Evolutionary conservation across 345 rosid species (phyloP).

Genomic region (Euphorbia lathyris): DNA sequence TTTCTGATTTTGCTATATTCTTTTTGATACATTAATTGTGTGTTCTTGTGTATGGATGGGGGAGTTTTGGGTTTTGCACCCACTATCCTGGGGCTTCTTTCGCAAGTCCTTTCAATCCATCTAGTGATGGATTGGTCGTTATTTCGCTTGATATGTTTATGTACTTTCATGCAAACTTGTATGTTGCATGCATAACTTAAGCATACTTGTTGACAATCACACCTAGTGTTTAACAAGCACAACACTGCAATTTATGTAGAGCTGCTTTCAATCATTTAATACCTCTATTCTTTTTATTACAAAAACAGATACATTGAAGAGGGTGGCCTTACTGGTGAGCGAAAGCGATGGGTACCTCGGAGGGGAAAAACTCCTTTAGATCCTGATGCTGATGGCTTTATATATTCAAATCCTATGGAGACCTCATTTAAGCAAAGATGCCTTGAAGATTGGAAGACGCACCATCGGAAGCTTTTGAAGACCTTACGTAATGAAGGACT

Average conservation of each 20-base stretch:
- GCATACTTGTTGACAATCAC: neutral
- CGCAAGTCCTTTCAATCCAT: too few relatives aligned
- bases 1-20: neutral
- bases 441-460: conserved; percentile 68
- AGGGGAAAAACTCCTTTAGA: conserved; percentile 91
- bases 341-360: conserved; percentile 98
- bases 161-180: neutral
- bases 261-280: neutral
- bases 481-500: conserved; percentile 72
- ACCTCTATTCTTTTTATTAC: conserved; percentile 12
- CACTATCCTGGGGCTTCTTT: too few relatives aligned
- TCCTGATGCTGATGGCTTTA: conserved; percentile 86
- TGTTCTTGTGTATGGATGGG: too few relatives aligned
- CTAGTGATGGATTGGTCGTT: neutral
- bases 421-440: conserved; percentile 91
- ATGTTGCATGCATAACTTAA: neutral
- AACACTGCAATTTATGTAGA: neutral
- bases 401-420: conserved; percentile 83
- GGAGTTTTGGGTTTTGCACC: too few relatives aligned
- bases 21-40: too few relatives aligned
- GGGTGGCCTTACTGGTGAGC: conserved; percentile 97
- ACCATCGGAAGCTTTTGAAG: conserved; percentile 73
- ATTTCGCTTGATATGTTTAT: neutral
- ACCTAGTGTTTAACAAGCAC: neutral
- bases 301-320: conserved; percentile 69